Base-by-base conservation (phyloP, 116 monocot genomes). In the Zostera marina region DNA sequence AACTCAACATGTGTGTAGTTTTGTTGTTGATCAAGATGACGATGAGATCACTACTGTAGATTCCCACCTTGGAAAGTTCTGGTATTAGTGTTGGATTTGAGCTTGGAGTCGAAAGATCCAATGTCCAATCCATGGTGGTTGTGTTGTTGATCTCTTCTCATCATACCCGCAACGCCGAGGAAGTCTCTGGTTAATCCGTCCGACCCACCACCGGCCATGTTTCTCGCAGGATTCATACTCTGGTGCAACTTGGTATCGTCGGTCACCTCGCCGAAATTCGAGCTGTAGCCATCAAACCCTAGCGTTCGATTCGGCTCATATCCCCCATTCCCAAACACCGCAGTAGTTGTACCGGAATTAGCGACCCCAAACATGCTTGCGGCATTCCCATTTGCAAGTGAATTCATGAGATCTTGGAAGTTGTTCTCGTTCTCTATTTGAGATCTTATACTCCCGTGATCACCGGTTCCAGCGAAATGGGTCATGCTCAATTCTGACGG, bases 341-440 rank as follows among this genome's bases (percentile, higher is more conserved):
- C 22, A 11, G 57, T 15, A 1, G 57, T 22, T 9, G 24, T 44
- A 14, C 22, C 25, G 16, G 45, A 12, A 21, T 16, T 17, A 44
- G 52, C 23, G 10, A 63, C 62, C 2, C 60, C 59, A 22, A 73
- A 81, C 11, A 77, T 53, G 1, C 60, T 69, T 0, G 58, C 7
- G 3, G 19, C 43, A 10, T 40, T 32, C 24, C 43, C 60, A 9
- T 68, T 73, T 32, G 76, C 66, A 0, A 87, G 68, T 13, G 79
- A 81, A 60, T 81, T 87, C 81, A 87, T 87, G n/a, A 87, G 59
- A 60, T 76, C 67, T 17, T 79, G 79, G 15, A 87, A 56, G 25
- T 79, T 68, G 14, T 49, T 66, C 63, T 76, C 72, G 43, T 72
- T 75, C 19, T 70, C 68, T 32, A 68, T 44, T 12, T 73, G 71